phyloP scores from a whole-genome alignment of 371 early-diverging fungal species.

The Circinella umbellata region DNA sequence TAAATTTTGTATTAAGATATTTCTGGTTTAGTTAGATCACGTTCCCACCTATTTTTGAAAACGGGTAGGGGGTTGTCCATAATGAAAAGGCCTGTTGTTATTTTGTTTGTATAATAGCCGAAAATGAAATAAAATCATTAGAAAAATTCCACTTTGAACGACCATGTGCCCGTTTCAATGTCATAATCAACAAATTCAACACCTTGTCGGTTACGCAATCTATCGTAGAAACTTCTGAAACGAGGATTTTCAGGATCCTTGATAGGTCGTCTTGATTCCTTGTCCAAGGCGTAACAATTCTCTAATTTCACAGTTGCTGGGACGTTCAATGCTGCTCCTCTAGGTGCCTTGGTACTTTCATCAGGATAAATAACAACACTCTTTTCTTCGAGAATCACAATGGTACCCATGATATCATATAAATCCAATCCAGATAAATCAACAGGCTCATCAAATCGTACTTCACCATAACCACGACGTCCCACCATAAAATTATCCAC shows the following conservation, averaged over 20 bases:
- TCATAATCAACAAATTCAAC: slow-evolving; percentile 83
- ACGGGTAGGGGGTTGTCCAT: too few relatives aligned
- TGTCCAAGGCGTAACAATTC: slow-evolving; percentile 83
- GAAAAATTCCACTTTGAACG: slow-evolving; percentile 89
- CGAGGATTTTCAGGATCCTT: slow-evolving; percentile 72
- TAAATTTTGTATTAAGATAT: too few relatives aligned
- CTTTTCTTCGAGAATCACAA: slow-evolving; percentile 75
- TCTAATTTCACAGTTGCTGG: slow-evolving; percentile 82
- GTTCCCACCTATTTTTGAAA: too few relatives aligned
- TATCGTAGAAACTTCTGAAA: slow-evolving; percentile 70
- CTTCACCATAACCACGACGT: slow-evolving; percentile 72
- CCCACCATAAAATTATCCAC: slow-evolving; percentile 81
- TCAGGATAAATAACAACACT: slow-evolving; percentile 85
- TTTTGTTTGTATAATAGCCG: too few relatives aligned
- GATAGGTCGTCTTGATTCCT: slow-evolving; percentile 71
- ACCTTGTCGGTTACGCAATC: slow-evolving; percentile 67
- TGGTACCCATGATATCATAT: slow-evolving; percentile 78
- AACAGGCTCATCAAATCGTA: slow-evolving; percentile 80
- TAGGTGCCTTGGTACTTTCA: slow-evolving; percentile 74
- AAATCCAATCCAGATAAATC: slow-evolving; percentile 75
- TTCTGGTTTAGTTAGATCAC: too few relatives aligned
- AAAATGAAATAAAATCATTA: slow-evolving; percentile 31
- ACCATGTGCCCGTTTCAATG: slow-evolving; percentile 81
- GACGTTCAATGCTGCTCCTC: slow-evolving; percentile 89
- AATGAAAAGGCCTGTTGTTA: too few relatives aligned